Base-by-base conservation (phyloP, 2,329 filamentous ascomycete species). In the Talaromyces sp. region DNA sequence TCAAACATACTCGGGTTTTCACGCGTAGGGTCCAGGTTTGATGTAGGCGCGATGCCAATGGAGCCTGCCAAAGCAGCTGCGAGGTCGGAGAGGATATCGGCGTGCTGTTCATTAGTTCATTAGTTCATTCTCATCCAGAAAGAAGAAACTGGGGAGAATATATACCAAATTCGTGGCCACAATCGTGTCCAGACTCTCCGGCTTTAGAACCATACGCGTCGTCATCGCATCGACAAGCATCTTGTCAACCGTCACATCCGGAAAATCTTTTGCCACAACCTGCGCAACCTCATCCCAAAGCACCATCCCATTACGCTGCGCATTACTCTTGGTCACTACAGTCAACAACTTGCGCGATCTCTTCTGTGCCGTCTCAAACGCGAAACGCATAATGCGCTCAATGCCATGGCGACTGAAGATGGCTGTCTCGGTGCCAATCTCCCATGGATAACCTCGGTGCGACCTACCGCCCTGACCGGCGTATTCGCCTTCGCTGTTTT, bases 41-140 rank as follows among this genome's bases (percentile, higher is more conserved):
- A 86, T 0, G 88, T 90, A 3, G 89, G 88, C 3, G 89, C 89
- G 65, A 92, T 90, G 9, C 89, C 89, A 66, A 91, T 91, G 2
- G 85, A 88, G 0, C 89, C 89, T 2, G 89, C 89, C 7, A 91
- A 79, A 0, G 88, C 87, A 14, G 89, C 89, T 6, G 89, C 89
- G 22, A 91, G 80, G 70, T 91, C 89, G 0, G 88, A 90, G 4
- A 91, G 82, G 59, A 90, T 90, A 67, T 90, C 88, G 6, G 87
- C 87, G 75, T 84, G 73, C 72, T 78, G 54, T 33, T 37, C 0
- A 47, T 31, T 31, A 31, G 22, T 22, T 22, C 16, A n/a, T 62
- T 45, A 62, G 41, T 37, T 58, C 19, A 31, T 31, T 31, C 3
- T 6, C 27, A 31, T 31, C 7, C 27, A 6, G 27, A 37, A 13